A percentile compares a stretch with the other conserved stretches of the same genome.
These are phyloP conservation scores for Eimeria maxima DNA, from an alignment of 169 alveolate genomes.

Conservation along the genomic window DNA sequence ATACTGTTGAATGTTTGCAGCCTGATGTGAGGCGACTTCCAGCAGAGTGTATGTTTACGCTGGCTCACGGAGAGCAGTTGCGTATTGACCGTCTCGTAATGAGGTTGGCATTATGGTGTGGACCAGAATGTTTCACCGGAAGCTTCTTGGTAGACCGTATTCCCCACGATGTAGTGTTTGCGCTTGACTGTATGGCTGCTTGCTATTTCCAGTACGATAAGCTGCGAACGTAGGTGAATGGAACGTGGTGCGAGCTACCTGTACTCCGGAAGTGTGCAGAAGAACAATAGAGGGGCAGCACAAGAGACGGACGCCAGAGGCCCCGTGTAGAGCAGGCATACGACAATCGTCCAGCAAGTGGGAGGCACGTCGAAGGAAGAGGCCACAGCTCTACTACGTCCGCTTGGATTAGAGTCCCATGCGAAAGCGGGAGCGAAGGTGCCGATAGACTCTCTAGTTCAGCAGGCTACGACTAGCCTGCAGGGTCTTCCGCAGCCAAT, in stretches of 20 bases:
- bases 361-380: not conserved
- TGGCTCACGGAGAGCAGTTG: not conserved
- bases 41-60: not conserved
- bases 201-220: not conserved
- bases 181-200: not conserved
- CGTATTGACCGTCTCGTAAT: not conserved
- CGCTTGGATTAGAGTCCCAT: not conserved
- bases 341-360: not conserved
- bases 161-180: not conserved
- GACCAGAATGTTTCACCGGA: not conserved
- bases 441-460: not conserved
- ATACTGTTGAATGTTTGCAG: too few relatives aligned
- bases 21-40: not conserved
- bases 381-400: not conserved
- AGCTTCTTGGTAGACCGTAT: not conserved
- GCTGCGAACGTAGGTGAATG: not conserved
- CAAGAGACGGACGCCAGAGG: not conserved
- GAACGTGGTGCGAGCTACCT: not conserved
- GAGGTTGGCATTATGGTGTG: not conserved
- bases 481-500: not conserved
- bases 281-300: not conserved
- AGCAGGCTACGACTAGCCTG: not conserved
- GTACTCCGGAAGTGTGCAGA: not conserved
- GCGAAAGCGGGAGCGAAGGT: not conserved
- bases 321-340: constrained; percentile 11